Base-by-base conservation (phyloP, 2,329 filamentous ascomycete species). In the Colletotrichum sp. region DNA sequence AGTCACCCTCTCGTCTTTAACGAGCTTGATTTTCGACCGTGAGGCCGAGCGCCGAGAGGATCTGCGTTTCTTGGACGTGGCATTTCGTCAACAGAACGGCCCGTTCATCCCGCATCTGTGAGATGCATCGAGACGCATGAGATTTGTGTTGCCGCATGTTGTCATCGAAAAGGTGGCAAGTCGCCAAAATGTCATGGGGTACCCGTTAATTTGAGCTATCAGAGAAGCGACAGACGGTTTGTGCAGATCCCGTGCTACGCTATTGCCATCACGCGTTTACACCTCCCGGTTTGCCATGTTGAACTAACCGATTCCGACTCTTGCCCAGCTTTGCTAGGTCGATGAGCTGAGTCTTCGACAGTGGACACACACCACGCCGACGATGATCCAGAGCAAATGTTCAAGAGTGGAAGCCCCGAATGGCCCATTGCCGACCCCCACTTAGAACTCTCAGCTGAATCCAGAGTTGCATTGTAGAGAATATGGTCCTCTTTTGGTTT, bases 221-320 rank as follows among this genome's bases (percentile, higher is more conserved):
- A 48, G 30, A 44, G 69, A 24, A 22, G 32, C 12, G 52, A 44
- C 63, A 52, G 32, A 57, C 64, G 44, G 26, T 55, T 44, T 52
- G 39, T 64, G 63, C 70, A 64, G 30, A 76, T 68, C 74, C 55
- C 15, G 39, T 73, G n/a, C 68, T 55, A 28, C 57, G 32, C 70
- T 69, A 69, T 75, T 73, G 73, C 57, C 28, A 64, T 60, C 57
- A 59, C 70, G 39, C 73, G 66, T 68, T 24, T 26, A 67, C 36
- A 22, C 30, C 44, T 57, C 32, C 63, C 39, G 63, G 64, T 55
- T 60, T 32, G 63, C 39, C 28, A 66, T 63, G 15, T 63, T 52
- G 24, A 64, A 30, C 30, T 30, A 55, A 57, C 55, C 55, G 44
- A 68, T 59, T 22, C 22, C 26, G 32, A 32, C 22, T 64, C 16